Evolutionary conservation across 352 stramenopile genomes (phyloP).

Genomic region (Phytophthora pistaciae): DNA sequence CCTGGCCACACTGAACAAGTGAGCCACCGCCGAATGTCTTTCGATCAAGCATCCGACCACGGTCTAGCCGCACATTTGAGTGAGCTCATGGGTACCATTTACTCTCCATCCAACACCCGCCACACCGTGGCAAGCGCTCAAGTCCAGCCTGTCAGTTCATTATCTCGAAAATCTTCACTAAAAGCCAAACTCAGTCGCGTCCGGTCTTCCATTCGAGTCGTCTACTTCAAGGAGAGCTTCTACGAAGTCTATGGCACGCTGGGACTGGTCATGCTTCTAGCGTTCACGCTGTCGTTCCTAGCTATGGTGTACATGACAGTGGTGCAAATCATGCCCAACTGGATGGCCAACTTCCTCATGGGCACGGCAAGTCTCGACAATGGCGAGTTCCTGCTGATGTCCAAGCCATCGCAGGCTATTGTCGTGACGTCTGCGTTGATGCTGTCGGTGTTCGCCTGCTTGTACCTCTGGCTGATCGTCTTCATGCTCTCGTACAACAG

Average conservation of each 20-base stretch:
- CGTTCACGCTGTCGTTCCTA: constrained; percentile 43
- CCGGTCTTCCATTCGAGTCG: constrained; percentile 9
- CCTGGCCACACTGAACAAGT: background rate
- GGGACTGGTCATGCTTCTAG: constrained; percentile 48
- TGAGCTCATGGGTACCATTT: constrained; percentile 7
- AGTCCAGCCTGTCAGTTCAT: constrained; percentile 13
- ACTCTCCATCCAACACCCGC: background rate
- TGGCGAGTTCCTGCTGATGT: constrained; percentile 59
- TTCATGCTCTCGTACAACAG: constrained; percentile 48
- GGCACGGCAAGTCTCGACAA: constrained; percentile 49
- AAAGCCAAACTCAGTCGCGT: constrained; percentile 14
- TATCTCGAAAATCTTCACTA: constrained; percentile 2
- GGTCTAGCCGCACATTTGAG: constrained; percentile 4
- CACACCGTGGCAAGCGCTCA: constrained; percentile 7
- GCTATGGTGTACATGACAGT: constrained; percentile 47
- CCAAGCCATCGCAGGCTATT: constrained; percentile 35
- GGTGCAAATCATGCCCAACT: constrained; percentile 52
- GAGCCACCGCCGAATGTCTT: constrained; percentile 16
- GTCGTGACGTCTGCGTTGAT: constrained; percentile 41
- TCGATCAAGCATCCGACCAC: constrained; percentile 8
- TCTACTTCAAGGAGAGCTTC: constrained; percentile 49
- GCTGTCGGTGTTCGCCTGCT: constrained; percentile 39
- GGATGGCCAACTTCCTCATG: constrained; percentile 57
- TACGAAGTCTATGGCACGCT: constrained; percentile 56
- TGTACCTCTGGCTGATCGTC: constrained; percentile 46